Evolutionary conservation across 2,329 filamentous ascomycete genomes (phyloP).

Genomic region (Cladosporium velox): DNA sequence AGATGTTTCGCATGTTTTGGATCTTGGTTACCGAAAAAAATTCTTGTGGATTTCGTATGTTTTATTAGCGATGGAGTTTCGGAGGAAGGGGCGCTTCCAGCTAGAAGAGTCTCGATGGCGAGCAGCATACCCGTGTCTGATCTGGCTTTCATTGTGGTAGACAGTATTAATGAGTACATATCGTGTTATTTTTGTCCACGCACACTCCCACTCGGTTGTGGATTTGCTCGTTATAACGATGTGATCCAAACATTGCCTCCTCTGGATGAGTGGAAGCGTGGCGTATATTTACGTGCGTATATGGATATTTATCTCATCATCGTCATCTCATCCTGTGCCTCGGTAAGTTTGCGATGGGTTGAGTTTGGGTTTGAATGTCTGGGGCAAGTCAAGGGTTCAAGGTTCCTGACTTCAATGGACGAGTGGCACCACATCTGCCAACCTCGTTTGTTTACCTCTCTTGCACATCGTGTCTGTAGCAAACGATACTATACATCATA

Average conservation of each 20-base stretch:
- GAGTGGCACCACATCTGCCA: not conserved
- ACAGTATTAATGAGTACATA: not conserved
- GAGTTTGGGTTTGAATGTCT: not conserved
- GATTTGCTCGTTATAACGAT: not conserved
- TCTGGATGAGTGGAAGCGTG: not conserved
- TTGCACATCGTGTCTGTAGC: not conserved
- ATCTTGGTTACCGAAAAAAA: not conserved
- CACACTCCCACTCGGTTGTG: not conserved
- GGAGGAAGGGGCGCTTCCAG: not conserved
- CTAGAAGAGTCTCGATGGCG: not conserved
- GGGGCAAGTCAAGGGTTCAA: not conserved
- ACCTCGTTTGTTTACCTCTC: not conserved
- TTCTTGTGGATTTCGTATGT: not conserved
- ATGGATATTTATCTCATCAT: too few relatives aligned
- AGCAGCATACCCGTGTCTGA: not conserved
- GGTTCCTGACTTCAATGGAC: not conserved
- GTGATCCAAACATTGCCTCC: not conserved
- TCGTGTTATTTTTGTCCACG: not conserved
- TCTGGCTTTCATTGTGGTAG: not conserved
- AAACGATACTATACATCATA: not conserved
- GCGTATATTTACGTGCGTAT: not conserved
- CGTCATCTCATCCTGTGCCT: constrained; percentile 5
- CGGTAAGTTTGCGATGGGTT: too few relatives aligned
- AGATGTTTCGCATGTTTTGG: not conserved
- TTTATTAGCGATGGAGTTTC: not conserved